Conservation (phyloP, 441 rosid species). For the Croton laevigatus region DNA sequence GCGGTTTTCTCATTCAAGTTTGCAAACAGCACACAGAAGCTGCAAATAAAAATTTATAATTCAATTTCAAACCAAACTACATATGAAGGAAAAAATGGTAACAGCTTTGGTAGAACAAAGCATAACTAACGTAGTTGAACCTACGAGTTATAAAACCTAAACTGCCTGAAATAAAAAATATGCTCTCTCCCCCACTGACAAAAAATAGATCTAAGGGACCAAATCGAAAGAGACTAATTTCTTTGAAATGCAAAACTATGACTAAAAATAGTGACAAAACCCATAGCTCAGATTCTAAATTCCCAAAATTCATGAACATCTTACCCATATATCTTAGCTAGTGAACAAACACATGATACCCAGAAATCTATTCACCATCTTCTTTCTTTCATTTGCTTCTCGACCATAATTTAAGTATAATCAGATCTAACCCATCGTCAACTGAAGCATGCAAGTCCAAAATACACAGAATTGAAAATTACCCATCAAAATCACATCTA, state of each 20-base stretch:
- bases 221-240: background rate
- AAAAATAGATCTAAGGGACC: conserved; percentile 8
- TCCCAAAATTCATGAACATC: conserved; percentile 5
- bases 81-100: background rate
- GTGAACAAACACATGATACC: background rate
- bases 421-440: conserved; percentile 34
- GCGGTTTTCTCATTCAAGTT: background rate
- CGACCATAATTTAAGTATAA: conserved; percentile 12
- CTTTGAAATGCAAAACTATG: background rate
- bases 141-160: conserved; percentile 7
- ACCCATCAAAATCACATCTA: background rate
- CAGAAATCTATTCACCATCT: background rate
- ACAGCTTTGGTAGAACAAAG: background rate
- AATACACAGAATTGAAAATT: background rate
- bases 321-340: background rate
- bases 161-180: background rate
- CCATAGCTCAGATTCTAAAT: conserved; percentile 4
- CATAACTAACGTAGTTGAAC: background rate
- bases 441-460: conserved; percentile 12
- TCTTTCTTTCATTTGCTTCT: conserved; percentile 7
- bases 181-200: background rate
- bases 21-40: background rate
- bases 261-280: background rate
- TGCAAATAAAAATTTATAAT: background rate
- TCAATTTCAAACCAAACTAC: background rate